Evolutionary conservation across 257 asterid species (phyloP).

Genomic region (Verbascum thapsus): DNA sequence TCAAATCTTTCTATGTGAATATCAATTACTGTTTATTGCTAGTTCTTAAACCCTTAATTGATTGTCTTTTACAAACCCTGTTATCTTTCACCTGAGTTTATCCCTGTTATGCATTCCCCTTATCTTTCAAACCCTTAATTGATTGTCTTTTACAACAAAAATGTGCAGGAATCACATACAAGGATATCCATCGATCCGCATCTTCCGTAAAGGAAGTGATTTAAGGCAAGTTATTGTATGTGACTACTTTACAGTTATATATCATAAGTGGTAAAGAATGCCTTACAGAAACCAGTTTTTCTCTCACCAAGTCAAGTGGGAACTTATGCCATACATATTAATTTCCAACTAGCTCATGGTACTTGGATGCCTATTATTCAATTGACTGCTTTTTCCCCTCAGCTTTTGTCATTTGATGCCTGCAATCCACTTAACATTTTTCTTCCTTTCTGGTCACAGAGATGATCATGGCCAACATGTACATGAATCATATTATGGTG

Average conservation of each 20-base stretch:
- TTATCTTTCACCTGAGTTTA: too few species aligned
- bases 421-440: slow-evolving; percentile 14
- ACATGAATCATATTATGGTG: slow-evolving; percentile 96
- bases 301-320: slow-evolving; percentile 3
- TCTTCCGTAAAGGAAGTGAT: slow-evolving; percentile 89
- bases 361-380: too few species aligned
- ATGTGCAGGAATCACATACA: slow-evolving; percentile 89
- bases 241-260: not conserved
- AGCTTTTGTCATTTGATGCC: slow-evolving; percentile 14
- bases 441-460: slow-evolving; percentile 39
- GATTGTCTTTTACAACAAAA: slow-evolving; percentile 23
- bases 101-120: too few species aligned
- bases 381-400: too few species aligned
- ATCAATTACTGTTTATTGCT: too few species aligned
- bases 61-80: too few species aligned
- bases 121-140: slow-evolving; percentile 18
- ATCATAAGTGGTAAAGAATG: too few species aligned
- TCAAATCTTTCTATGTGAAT: too few species aligned
- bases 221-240: slow-evolving; percentile 48
- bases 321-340: not conserved
- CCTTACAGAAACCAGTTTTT: too few species aligned
- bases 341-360: too few species aligned
- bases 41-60: too few species aligned
- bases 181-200: slow-evolving; percentile 94
- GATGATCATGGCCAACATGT: slow-evolving; percentile 91